A percentile compares a stretch with the other conserved stretches of the same genome.
Evolutionary conservation across 176 grass and related monocot genomes (phyloP).

Genomic region (Pharus latifolius): DNA sequence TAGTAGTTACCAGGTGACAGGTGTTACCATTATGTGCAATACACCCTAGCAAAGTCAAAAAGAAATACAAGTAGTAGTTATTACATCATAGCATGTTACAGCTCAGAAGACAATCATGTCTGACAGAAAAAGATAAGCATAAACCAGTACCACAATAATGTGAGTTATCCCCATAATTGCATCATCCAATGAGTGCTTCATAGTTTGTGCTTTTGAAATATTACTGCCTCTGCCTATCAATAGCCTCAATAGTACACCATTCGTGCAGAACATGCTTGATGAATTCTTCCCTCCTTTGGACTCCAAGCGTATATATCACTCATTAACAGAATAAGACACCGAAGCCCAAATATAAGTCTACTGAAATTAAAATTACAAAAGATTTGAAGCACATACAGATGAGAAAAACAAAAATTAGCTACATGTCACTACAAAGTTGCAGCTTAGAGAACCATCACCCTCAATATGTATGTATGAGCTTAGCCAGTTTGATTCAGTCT

Average conservation of each 20-base stretch:
- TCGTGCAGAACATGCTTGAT: slow-evolving; percentile 92
- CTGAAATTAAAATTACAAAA: too few relatives aligned
- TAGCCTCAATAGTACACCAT: slow-evolving; percentile 87
- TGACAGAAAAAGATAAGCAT: not conserved
- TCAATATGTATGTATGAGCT: too few relatives aligned
- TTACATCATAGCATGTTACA: not conserved
- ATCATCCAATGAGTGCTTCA: slow-evolving; percentile 28
- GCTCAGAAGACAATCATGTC: not conserved
- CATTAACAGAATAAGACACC: not conserved
- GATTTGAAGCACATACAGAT: not conserved
- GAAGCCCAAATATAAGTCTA: not conserved
- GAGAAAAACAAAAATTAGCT: not conserved
- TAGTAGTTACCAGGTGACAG: not conserved
- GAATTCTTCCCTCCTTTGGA: slow-evolving; percentile 90
- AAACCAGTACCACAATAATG: slow-evolving; percentile 79
- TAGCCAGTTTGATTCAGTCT: too few relatives aligned
- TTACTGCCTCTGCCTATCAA: slow-evolving; percentile 75
- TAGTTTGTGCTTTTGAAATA: slow-evolving; percentile 15
- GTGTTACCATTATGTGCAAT: not conserved
- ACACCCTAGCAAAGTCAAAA: not conserved
- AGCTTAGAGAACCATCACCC: too few relatives aligned
- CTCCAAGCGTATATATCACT: slow-evolving; percentile 77
- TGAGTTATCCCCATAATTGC: slow-evolving; percentile 67
- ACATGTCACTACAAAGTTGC: too few relatives aligned
- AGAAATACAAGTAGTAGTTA: not conserved